A percentile compares a stretch with the other conserved stretches of the same genome.
These are phyloP conservation scores for Gautieria morchelliformis DNA, from an alignment of 768 basidiomycete genomes.

Conservation along the genomic window DNA sequence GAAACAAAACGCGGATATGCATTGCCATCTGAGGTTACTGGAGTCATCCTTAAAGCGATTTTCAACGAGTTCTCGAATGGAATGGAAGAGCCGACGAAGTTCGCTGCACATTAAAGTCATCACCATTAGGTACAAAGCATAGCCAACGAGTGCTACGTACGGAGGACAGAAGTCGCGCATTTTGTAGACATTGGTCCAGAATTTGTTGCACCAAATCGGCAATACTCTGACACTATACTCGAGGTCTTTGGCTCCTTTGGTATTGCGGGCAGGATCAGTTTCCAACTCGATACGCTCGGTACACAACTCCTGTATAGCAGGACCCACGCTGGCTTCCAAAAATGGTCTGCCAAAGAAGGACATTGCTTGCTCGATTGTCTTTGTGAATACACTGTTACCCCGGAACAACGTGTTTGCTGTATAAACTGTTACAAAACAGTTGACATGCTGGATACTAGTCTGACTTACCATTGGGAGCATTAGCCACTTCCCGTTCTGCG, in stretches of 20 bases:
- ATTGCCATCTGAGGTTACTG: slow-evolving; percentile 61
- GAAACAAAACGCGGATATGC: slow-evolving; percentile 85
- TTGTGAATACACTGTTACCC: slow-evolving; percentile 43
- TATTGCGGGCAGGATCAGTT: slow-evolving; percentile 64
- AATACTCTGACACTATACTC: slow-evolving; percentile 62
- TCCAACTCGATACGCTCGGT: slow-evolving; percentile 71
- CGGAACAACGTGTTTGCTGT: slow-evolving; percentile 68
- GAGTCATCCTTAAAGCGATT: slow-evolving; percentile 33
- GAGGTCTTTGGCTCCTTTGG: slow-evolving; percentile 49
- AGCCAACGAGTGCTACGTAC: slow-evolving; percentile 32
- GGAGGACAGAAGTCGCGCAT: slow-evolving; percentile 63
- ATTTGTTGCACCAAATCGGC: slow-evolving; percentile 67
- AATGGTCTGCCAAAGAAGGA: slow-evolving; percentile 72
- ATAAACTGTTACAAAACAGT: slow-evolving; percentile 1
- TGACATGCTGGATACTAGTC: not conserved
- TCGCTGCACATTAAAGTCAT: slow-evolving; percentile 38
- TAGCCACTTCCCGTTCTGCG: slow-evolving; percentile 62
- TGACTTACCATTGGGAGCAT: slow-evolving; percentile 50
- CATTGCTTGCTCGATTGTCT: slow-evolving; percentile 72
- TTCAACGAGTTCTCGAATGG: slow-evolving; percentile 66
- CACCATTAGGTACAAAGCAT: slow-evolving; percentile 3
- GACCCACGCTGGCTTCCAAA: slow-evolving; percentile 71
- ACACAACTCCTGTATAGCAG: slow-evolving; percentile 58
- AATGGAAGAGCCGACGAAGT: slow-evolving; percentile 58
- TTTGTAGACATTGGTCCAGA: slow-evolving; percentile 76